Evolutionary conservation across 306 rosid genomes (phyloP), one percentile per base, ranked within the genome.

Genomic region (Canavalia ensiformis): DNA sequence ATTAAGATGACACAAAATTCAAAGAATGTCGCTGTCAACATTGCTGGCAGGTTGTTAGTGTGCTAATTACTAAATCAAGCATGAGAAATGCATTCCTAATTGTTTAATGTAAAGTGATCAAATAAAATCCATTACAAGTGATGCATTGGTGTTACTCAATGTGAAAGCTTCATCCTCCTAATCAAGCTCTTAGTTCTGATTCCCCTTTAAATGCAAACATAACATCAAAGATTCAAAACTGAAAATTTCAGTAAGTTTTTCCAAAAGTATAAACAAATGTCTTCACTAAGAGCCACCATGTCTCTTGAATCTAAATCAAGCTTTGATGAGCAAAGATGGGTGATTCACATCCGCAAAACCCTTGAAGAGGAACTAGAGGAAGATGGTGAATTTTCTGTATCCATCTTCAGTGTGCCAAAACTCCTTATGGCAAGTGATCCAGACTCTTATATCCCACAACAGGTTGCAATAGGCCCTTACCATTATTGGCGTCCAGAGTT

Each of bases 391-490:
- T 50, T 80, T 44, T 73, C 86, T 0, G 97, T 90, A 2, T 83
- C 86, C 79, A 87, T 94, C 46, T 94, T 90, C 92, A 87, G 86
- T 52, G 98, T 88, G 8, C 88, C 89, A 1, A 88, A 64, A 67
- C 81, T 82, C 51, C 88, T 88, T 30, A 77, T 88, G 89, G 86
- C 63, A 0, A 86, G 86, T 74, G 86, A 83, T 81, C 91, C 93
- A 7, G 87, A 91, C 60, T 92, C 93, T 8, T 94, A 90, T 62
- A 71, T 82, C 11, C 97, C 98, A 46, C 94, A 92, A 82, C 85
- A 88, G 75, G 91, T 94, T 46, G 87, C 97, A 3, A 89, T 94
- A 37, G 94, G 94, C 7, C 97, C 97, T 12, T 94, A 90, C 86
- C 98, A 94, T 74, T 75, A 82, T 57, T 85, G 91, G 91, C 83